phyloP scores from a whole-genome alignment of 225 moss, liverwort and hornwort genomes.

The Physcomitrellopsis africana region DNA sequence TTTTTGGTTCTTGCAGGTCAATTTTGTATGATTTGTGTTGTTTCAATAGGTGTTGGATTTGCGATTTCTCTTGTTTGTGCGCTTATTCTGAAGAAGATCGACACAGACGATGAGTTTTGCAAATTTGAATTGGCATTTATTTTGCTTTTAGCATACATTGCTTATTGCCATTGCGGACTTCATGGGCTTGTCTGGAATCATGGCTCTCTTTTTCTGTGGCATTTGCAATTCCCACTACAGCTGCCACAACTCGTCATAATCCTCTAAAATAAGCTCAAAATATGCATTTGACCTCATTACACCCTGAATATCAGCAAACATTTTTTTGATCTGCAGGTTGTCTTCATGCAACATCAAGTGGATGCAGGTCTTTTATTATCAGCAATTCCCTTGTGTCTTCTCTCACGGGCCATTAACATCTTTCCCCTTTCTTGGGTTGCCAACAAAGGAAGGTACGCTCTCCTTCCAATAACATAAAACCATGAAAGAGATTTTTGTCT shows the following conservation, averaged over 20 bases:
- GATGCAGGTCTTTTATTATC: conserved; percentile 61
- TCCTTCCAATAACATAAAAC: conserved; percentile 1
- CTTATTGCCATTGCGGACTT: conserved; percentile 64
- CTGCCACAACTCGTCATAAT: conserved; percentile 58
- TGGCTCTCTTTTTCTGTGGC: conserved; percentile 70
- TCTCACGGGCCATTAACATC: conserved; percentile 58
- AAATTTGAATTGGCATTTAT: conserved; percentile 67
- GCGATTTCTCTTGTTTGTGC: conserved; percentile 59
- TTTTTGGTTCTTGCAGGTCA: conserved; percentile 37
- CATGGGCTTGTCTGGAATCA: conserved; percentile 61
- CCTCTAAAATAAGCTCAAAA: conserved; percentile 58
- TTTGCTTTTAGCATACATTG: conserved; percentile 60
- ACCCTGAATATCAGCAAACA: not conserved
- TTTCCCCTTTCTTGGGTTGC: conserved; percentile 63
- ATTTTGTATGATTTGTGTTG: conserved; percentile 51
- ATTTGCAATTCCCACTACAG: conserved; percentile 66
- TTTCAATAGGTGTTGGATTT: conserved; percentile 57
- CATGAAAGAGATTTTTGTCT: not conserved
- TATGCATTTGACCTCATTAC: conserved; percentile 36
- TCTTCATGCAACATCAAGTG: conserved; percentile 54
- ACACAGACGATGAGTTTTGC: conserved; percentile 46
- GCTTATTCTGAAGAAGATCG: conserved; percentile 52
- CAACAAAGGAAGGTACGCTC: conserved; percentile 57
- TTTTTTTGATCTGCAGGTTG: conserved; percentile 41
- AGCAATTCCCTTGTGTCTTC: conserved; percentile 56